phyloP scores from a whole-genome alignment of 2,329 filamentous ascomycete species.

The Neofusicoccum sp. region DNA sequence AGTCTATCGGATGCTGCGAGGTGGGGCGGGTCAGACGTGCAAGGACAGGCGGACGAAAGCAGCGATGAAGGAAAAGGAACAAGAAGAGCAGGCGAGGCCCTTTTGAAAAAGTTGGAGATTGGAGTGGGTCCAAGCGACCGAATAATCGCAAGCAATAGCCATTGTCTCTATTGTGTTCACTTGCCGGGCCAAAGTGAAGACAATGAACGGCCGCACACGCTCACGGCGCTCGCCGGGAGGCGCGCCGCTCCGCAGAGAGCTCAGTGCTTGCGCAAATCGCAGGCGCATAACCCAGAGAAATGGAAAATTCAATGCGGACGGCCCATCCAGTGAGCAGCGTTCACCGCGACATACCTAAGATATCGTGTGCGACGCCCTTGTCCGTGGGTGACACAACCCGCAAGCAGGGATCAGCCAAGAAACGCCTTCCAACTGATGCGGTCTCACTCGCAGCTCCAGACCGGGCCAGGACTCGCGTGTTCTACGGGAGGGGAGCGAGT shows the following conservation, averaged over 20 bases:
- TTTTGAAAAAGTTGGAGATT: conserved; percentile 15
- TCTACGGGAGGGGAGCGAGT: conserved; percentile 6
- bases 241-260: conserved; percentile 12
- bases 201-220: conserved; percentile 12
- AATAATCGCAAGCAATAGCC: conserved; percentile 15
- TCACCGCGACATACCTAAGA: conserved; percentile 22
- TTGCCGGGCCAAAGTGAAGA: conserved; percentile 12
- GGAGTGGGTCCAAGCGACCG: conserved; percentile 13
- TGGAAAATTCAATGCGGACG: conserved; percentile 19
- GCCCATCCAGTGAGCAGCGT: conserved; percentile 18
- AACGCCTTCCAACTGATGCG: conserved; percentile 3
- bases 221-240: neutral
- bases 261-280: conserved; percentile 11
- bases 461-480: conserved; percentile 13
- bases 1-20: conserved; percentile 9
- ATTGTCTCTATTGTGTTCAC: conserved; percentile 22
- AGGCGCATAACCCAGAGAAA: conserved; percentile 20
- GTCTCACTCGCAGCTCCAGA: neutral
- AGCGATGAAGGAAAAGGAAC: neutral
- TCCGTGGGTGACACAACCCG: conserved; percentile 21
- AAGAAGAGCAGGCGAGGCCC: neutral
- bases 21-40: conserved; percentile 5
- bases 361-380: conserved; percentile 20
- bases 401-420: conserved; percentile 15
- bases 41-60: neutral